Percentiles rank a stretch among this genome's conserved stretches.
Conservation (phyloP, 2,329 filamentous ascomycete genomes). For the Apiospora phragmitis region DNA sequence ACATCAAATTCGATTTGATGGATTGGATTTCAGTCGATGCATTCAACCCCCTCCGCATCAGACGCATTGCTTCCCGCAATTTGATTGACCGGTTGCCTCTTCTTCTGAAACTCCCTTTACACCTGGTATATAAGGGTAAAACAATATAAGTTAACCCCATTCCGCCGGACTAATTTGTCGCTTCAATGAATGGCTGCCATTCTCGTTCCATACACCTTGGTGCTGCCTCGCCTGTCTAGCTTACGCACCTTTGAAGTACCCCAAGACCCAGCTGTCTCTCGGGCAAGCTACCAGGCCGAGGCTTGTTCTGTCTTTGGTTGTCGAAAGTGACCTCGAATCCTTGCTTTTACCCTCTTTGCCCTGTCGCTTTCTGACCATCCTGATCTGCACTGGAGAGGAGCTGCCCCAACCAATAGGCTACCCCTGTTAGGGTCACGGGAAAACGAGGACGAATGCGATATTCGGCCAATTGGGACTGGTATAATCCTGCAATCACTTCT, state of each 20-base stretch:
- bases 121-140: background rate
- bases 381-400: constrained; percentile 1
- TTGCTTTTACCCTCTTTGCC: background rate
- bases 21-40: background rate
- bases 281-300: background rate
- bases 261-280: background rate
- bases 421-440: constrained; percentile 1
- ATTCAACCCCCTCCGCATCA: background rate
- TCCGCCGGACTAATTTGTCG: background rate
- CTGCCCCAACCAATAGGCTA: background rate
- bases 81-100: background rate
- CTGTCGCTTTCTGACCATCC: background rate
- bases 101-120: background rate
- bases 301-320: background rate
- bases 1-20: background rate
- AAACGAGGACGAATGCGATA: background rate
- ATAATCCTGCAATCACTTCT: background rate
- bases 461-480: background rate
- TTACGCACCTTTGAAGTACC: background rate
- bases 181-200: background rate
- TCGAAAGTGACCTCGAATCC: background rate
- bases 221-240: background rate
- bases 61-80: background rate
- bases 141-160: background rate
- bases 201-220: background rate